Conservation (phyloP, 352 stramenopile genomes). For the Aphanomyces astaci region DNA sequence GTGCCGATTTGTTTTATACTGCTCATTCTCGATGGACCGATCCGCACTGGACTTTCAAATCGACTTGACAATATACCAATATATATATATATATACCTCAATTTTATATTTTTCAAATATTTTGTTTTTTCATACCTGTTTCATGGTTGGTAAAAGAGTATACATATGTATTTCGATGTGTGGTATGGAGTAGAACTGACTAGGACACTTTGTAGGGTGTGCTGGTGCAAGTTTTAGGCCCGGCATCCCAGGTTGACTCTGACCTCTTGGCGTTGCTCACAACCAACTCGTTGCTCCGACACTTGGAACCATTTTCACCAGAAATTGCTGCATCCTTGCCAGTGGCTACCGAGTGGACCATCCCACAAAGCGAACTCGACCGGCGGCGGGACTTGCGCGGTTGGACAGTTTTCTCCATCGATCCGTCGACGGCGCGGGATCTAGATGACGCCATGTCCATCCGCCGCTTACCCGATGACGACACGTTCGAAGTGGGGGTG, state of each 20-base stretch:
- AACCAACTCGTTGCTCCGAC: conserved; percentile 71
- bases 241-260: conserved; percentile 78
- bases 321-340: conserved; percentile 69
- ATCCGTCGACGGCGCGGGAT: conserved; percentile 94
- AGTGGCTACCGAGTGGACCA: conserved; percentile 60
- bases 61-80: too few relatives aligned
- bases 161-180: background rate
- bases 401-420: conserved; percentile 94
- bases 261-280: conserved; percentile 89
- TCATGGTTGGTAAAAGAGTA: background rate
- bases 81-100: too few relatives aligned
- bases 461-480: conserved; percentile 46
- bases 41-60: too few relatives aligned
- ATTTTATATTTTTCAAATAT: too few relatives aligned
- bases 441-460: conserved; percentile 96
- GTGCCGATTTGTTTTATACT: too few relatives aligned
- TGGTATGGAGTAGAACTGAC: background rate
- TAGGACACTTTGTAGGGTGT: conserved; percentile 25
- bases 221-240: conserved; percentile 66
- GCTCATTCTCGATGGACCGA: too few relatives aligned
- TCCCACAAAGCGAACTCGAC: conserved; percentile 72
- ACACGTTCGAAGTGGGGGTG: conserved; percentile 87
- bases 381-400: conserved; percentile 88
- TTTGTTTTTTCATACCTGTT: background rate
- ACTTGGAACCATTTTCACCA: conserved; percentile 58